Base-by-base conservation (phyloP, 371 early-diverging fungal genomes). In the Apophysomyces elegans region DNA sequence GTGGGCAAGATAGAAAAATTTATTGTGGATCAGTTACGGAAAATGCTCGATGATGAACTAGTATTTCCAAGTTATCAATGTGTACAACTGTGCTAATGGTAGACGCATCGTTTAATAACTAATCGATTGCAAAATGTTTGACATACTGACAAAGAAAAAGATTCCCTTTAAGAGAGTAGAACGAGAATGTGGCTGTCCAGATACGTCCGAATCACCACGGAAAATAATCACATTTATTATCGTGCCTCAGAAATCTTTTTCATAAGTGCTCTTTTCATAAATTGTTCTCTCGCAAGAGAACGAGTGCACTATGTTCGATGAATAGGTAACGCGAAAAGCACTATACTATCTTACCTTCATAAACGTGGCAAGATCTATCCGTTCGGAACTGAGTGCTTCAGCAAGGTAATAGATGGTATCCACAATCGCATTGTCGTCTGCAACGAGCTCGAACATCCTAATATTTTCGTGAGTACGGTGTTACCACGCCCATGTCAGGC, bases 1-100 rank as follows among this genome's bases (percentile, higher is more conserved):
- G 96, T 96, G 9, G 93, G 93, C 58, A 93, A 95, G 72, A 91
- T 97, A 39, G 97, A 96, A 71, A 80, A 80, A 59, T 97, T 97
- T 78, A 90, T 96, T 56, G 87, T 96, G 11, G 93, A 94, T 65
- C 94, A 95, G 71, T 80, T 97, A 44, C 87, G 95, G 45, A 89
- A 88, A 59, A 87, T 96, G 65, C 83, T 97, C 13, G 94, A 96
- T 41, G 92, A 95, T 61, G 94, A 93, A 56, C 83, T 96, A 62
- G 95, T 96, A 8, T 96, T 93, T 74, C 98, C 98, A 11, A 88
- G 89, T 59, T 93, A 93, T 67, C 90, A 91, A 59, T 67, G 78
- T 46, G 65, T 50, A 50, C 54, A 50, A 26, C 54, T 50, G 0
- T 50, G 54, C 2, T 50, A 50, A 21, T 26, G 13, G 41, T 41